Percentiles rank a stretch among this genome's conserved stretches.
Conservation (phyloP, 164 flowering plant species). For the Dillenia suffruticosa region DNA sequence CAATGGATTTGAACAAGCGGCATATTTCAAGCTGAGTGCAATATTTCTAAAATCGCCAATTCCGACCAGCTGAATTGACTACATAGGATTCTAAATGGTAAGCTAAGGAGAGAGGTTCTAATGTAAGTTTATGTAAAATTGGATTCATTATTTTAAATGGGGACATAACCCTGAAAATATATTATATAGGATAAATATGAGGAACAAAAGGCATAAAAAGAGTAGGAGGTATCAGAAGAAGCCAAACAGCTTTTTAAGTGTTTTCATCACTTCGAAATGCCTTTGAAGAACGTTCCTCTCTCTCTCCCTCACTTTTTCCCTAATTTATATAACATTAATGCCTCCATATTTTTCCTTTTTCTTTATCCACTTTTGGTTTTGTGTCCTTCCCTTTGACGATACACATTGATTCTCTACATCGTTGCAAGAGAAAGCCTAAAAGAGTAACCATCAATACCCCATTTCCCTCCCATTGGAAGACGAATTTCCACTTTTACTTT, state of each 20-base stretch:
- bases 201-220: slow-evolving; percentile 4
- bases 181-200: neutral
- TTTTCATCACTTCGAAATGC: slow-evolving; percentile 8
- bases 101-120: slow-evolving; percentile 10
- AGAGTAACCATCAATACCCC: neutral
- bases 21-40: no score
- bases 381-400: slow-evolving; percentile 16
- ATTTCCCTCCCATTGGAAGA: slow-evolving; percentile 11
- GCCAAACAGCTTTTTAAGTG: slow-evolving; percentile 4
- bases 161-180: neutral
- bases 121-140: slow-evolving; percentile 1
- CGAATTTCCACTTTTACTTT: slow-evolving; percentile 18
- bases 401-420: slow-evolving; percentile 21
- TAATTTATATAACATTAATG: neutral
- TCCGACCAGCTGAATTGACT: no score
- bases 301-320: neutral
- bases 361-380: slow-evolving; percentile 5
- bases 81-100: neutral
- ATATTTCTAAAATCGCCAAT: no score
- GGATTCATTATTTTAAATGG: neutral
- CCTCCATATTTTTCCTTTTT: neutral
- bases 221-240: slow-evolving; percentile 1
- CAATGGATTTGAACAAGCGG: no score
- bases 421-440: slow-evolving; percentile 42
- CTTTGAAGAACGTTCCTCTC: slow-evolving; percentile 25